Conservation (phyloP, 805 yeast species). For the Saccharomycopsis sp. region DNA sequence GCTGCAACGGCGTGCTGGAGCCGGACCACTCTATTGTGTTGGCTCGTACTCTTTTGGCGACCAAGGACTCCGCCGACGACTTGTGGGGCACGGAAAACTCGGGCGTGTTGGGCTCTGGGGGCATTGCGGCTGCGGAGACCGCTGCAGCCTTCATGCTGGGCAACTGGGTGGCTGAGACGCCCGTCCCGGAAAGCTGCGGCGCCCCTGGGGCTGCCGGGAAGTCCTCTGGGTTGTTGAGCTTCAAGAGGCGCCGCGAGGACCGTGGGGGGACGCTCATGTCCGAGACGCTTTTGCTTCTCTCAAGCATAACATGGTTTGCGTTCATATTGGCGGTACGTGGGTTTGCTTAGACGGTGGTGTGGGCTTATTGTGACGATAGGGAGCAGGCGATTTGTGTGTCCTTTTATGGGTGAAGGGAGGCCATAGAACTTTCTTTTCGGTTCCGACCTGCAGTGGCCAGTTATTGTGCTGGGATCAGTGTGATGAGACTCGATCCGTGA, state of each 20-base stretch:
- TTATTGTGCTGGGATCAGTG: too few species aligned
- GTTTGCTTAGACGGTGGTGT: not conserved
- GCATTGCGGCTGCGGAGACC: not conserved
- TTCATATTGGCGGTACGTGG: not conserved
- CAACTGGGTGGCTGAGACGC: not conserved
- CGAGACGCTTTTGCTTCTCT: not conserved
- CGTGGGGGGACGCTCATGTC: slow-evolving; percentile 1
- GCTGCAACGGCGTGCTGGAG: not conserved
- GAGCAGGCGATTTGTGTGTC: too few species aligned
- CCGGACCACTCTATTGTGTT: slow-evolving; percentile 14
- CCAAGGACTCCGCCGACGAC: not conserved
- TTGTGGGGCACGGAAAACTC: not conserved
- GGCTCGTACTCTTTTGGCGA: slow-evolving; percentile 8
- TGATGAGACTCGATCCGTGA: too few species aligned
- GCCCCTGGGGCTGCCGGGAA: not conserved
- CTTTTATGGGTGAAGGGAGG: too few species aligned
- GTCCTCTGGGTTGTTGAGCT: not conserved
- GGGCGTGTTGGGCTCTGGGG: not conserved
- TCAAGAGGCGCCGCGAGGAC: not conserved
- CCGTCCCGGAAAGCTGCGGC: not conserved
- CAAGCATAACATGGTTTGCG: not conserved
- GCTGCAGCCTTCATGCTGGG: not conserved
- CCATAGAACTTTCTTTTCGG: too few species aligned
- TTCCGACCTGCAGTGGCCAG: too few species aligned
- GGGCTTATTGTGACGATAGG: too few species aligned